Evolutionary conservation across 768 basidiomycete species (phyloP).

Genomic region (Psilocybe tampanensis): DNA sequence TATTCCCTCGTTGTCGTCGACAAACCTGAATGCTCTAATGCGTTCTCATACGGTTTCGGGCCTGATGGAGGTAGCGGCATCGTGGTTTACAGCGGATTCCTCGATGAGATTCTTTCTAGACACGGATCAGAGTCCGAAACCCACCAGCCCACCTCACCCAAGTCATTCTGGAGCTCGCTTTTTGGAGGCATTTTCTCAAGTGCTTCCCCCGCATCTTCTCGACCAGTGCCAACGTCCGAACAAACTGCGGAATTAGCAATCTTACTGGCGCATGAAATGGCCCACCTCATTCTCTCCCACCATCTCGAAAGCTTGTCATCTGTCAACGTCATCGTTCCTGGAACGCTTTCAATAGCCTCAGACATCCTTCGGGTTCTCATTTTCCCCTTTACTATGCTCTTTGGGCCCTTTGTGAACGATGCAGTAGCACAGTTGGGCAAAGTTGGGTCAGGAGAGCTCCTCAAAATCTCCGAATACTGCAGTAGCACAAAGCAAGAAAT

Average conservation of each 20-base stretch:
- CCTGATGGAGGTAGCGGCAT: constrained; percentile 90
- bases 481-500: constrained; percentile 84
- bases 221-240: constrained; percentile 67
- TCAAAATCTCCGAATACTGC: constrained; percentile 72
- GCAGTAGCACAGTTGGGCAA: constrained; percentile 83
- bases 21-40: constrained; percentile 80
- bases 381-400: constrained; percentile 88
- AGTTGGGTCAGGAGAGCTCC: constrained; percentile 74
- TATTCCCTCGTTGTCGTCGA: constrained; percentile 92
- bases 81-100: constrained; percentile 92
- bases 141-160: constrained; percentile 21
- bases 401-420: constrained; percentile 96
- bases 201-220: constrained; percentile 31
- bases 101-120: constrained; percentile 79
- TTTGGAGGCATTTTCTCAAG: constrained; percentile 47
- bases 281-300: constrained; percentile 89
- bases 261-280: constrained; percentile 90
- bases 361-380: constrained; percentile 79
- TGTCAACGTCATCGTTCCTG: constrained; percentile 79
- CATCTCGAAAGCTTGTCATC: constrained; percentile 93
- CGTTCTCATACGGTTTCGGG: constrained; percentile 96
- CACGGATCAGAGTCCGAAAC: constrained; percentile 29
- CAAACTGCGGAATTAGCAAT: constrained; percentile 90
- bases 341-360: constrained; percentile 71
- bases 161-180: constrained; percentile 50